Evolutionary conservation across 768 basidiomycete species (phyloP).

Genomic region (Panaeolus papilionaceus): DNA sequence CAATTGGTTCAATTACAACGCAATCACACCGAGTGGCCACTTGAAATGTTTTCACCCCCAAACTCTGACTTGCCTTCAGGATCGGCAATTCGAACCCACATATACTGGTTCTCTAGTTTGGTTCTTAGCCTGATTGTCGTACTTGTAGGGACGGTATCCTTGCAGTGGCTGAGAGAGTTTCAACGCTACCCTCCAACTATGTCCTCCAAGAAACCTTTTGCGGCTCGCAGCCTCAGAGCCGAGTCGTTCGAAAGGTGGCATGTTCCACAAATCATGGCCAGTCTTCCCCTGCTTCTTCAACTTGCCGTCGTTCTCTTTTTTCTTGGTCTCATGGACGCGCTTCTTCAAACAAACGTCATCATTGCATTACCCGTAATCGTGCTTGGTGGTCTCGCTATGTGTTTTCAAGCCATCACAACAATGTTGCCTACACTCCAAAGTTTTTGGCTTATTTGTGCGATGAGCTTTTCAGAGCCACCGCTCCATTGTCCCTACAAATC

Average conservation of each 20-base stretch:
- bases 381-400: too few species aligned
- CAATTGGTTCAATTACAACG: neutral
- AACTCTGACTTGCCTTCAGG: neutral
- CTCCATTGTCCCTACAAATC: constrained; percentile 25
- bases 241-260: constrained; percentile 30
- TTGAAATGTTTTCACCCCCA: neutral
- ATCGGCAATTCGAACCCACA: constrained; percentile 23
- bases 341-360: too few species aligned
- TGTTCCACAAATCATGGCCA: constrained; percentile 27
- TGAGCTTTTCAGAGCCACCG: too few species aligned
- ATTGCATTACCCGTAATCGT: too few species aligned
- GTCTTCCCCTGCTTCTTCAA: constrained; percentile 33
- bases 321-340: constrained; percentile 30
- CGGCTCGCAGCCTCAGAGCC: constrained; percentile 29
- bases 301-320: constrained; percentile 34
- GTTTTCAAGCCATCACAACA: constrained; percentile 28
- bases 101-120: constrained; percentile 30
- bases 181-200: constrained; percentile 15
- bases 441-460: constrained; percentile 18
- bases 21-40: neutral
- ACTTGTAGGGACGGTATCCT: constrained; percentile 29
- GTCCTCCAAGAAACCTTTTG: neutral
- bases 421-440: constrained; percentile 20
- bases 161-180: constrained; percentile 33
- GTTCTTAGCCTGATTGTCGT: constrained; percentile 29